These are phyloP conservation scores for Metrosideros polymorpha DNA, from an alignment of 441 rosid species.

Conservation along the genomic window DNA sequence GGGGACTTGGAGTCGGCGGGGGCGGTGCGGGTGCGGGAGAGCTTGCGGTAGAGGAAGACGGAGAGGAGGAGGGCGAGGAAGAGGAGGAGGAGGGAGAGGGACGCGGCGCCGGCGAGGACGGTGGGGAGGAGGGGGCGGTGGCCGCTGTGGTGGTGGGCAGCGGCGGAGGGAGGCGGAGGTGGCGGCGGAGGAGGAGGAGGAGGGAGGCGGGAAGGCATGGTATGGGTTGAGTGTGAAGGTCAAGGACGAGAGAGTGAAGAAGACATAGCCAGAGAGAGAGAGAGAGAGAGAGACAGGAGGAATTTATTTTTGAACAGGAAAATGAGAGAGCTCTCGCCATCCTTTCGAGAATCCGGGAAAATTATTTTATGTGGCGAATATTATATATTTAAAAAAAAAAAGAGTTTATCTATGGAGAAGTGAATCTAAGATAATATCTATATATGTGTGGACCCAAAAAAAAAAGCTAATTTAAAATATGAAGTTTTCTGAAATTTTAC, in stretches of 20 bases:
- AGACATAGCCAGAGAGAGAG: neutral
- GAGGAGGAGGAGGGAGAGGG: conserved; percentile 20
- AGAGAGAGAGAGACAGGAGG: neutral
- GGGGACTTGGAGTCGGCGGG: conserved; percentile 9
- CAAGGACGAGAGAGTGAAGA: neutral
- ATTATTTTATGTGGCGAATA: neutral
- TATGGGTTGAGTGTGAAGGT: neutral
- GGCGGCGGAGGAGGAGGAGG: neutral
- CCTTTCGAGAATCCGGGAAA: neutral
- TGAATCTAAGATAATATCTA: too few species aligned
- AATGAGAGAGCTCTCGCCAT: neutral
- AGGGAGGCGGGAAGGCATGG: conserved; percentile 49
- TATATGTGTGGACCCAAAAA: too few species aligned
- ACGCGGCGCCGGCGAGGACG: conserved; percentile 27
- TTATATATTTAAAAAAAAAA: accelerated
- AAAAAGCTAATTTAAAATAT: neutral
- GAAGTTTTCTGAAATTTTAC: too few species aligned
- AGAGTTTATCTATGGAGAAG: neutral
- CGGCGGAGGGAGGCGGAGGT: conserved; percentile 2
- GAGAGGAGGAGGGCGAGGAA: conserved; percentile 26
- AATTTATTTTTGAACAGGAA: neutral
- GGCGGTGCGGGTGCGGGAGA: conserved; percentile 43
- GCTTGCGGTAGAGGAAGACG: conserved; percentile 48
- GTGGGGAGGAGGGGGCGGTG: conserved; percentile 10
- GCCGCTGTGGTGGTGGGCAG: conserved; percentile 7